A percentile compares a stretch with the other conserved stretches of the same genome.
phyloP scores from a whole-genome alignment of 225 moss, liverwort and hornwort genomes.

The Bryoerythrophyllum caledonicum region DNA sequence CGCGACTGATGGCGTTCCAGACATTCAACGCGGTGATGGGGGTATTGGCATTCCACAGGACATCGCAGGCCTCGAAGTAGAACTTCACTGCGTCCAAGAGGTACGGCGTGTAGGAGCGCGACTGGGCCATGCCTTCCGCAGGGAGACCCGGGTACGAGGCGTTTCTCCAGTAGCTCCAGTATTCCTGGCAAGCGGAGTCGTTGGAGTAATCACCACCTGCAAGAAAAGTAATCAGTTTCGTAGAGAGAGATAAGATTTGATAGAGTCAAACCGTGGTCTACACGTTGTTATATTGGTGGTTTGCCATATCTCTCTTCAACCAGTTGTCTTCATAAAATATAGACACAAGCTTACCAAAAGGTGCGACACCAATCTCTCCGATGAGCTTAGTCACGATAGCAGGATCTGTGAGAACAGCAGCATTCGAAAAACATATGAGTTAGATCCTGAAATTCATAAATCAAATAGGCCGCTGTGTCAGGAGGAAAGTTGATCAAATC shows the following conservation, averaged over 20 bases:
- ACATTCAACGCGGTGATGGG: conserved; percentile 59
- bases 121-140: conserved; percentile 49
- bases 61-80: conserved; percentile 63
- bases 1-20: conserved; percentile 39
- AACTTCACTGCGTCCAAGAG: conserved; percentile 73
- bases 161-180: conserved; percentile 67
- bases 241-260: not conserved
- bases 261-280: no score
- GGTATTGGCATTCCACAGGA: conserved; percentile 16
- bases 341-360: conserved; percentile 76
- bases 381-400: conserved; percentile 46
- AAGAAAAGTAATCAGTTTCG: conserved; percentile 13
- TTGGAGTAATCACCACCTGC: conserved; percentile 76
- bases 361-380: conserved; percentile 81
- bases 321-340: no score
- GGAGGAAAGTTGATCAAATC: conserved; percentile 1
- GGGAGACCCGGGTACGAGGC: conserved; percentile 68
- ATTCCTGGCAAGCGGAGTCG: conserved; percentile 52
- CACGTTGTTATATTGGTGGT: no score
- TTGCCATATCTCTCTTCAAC: no score
- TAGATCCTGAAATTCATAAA: not conserved
- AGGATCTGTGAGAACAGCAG: conserved; percentile 45
- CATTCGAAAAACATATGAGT: conserved; percentile 1
- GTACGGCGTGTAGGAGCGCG: conserved; percentile 87
- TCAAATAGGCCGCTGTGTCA: not conserved